Evolutionary conservation across 1,139 yeast species (phyloP).

Genomic region (Tardiomyces blankii): DNA sequence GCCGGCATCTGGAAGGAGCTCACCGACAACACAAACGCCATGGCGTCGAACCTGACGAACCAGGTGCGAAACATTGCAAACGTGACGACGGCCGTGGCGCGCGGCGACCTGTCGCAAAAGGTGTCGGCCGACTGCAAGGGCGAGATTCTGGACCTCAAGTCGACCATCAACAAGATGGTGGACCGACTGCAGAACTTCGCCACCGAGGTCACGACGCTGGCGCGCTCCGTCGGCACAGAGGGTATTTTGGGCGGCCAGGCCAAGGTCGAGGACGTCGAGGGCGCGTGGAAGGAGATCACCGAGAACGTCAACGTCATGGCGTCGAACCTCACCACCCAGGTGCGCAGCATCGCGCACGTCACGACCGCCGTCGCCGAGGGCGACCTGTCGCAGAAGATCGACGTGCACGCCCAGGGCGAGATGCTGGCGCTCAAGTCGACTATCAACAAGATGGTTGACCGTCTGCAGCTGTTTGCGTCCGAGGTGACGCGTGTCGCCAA

Average conservation of each 20-base stretch:
- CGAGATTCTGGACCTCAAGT: slow-evolving; percentile 69
- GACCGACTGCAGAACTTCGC: slow-evolving; percentile 82
- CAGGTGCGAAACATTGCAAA: slow-evolving; percentile 86
- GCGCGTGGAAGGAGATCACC: slow-evolving; percentile 88
- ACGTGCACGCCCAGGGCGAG: slow-evolving; percentile 85
- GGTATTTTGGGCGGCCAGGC: slow-evolving; percentile 91
- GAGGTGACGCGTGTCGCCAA: slow-evolving; percentile 86
- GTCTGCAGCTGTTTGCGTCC: slow-evolving; percentile 74
- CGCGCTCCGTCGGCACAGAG: slow-evolving; percentile 81
- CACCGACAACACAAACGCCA: slow-evolving; percentile 82
- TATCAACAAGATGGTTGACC: slow-evolving; percentile 85
- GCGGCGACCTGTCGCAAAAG: slow-evolving; percentile 75
- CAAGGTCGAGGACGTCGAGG: slow-evolving; percentile 84
- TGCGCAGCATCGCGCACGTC: slow-evolving; percentile 80
- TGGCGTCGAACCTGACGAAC: slow-evolving; percentile 79
- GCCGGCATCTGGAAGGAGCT: slow-evolving; percentile 87
- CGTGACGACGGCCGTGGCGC: slow-evolving; percentile 89
- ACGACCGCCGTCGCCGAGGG: slow-evolving; percentile 93
- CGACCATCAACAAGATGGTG: slow-evolving; percentile 77
- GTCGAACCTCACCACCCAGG: slow-evolving; percentile 77
- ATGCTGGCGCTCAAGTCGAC: slow-evolving; percentile 64
- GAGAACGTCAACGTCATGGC: slow-evolving; percentile 90
- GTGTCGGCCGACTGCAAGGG: slow-evolving; percentile 88
- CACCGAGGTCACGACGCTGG: slow-evolving; percentile 77
- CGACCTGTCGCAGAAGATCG: slow-evolving; percentile 77